phyloP scores from a whole-genome alignment of 2,329 filamentous ascomycete genomes.

The Colletotrichum zoysiae region DNA sequence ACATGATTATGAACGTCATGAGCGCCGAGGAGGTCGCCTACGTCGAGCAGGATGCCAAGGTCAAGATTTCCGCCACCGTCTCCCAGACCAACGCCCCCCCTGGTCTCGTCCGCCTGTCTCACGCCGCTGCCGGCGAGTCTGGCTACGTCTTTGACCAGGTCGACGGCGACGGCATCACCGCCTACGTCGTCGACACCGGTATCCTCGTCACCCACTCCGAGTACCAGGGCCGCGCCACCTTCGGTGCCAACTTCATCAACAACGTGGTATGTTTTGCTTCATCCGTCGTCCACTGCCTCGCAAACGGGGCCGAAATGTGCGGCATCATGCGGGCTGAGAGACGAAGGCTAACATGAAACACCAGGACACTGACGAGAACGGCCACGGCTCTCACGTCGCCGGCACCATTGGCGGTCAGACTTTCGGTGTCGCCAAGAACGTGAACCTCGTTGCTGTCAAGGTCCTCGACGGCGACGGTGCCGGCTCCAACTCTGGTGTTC shows the following conservation, averaged over 20 bases:
- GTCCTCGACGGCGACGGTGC: conserved; percentile 65
- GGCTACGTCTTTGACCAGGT: conserved; percentile 66
- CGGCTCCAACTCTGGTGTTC: conserved; percentile 64
- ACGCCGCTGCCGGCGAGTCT: conserved; percentile 50
- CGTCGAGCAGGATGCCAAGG: conserved; percentile 65
- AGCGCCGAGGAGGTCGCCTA: conserved; percentile 63
- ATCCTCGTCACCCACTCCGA: conserved; percentile 68
- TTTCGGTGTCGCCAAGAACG: conserved; percentile 73
- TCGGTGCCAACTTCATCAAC: conserved; percentile 66
- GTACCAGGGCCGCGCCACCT: conserved; percentile 67
- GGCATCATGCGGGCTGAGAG: background rate
- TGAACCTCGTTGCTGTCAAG: conserved; percentile 69
- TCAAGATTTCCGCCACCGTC: conserved; percentile 59
- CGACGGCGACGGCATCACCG: conserved; percentile 68
- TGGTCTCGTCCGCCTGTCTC: conserved; percentile 67
- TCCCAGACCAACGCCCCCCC: conserved; percentile 66
- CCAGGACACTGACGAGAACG: conserved; percentile 67
- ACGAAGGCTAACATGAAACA: conserved; percentile 10
- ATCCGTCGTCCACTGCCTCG: background rate
- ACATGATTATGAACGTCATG: conserved; percentile 63
- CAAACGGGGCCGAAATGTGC: conserved; percentile 16
- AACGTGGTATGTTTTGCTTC: conserved; percentile 52
- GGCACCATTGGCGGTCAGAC: conserved; percentile 72
- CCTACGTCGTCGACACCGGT: conserved; percentile 76
- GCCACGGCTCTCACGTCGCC: conserved; percentile 74